phyloP scores from a whole-genome alignment of 2,329 filamentous ascomycete genomes.

The Neonectria punicea region DNA sequence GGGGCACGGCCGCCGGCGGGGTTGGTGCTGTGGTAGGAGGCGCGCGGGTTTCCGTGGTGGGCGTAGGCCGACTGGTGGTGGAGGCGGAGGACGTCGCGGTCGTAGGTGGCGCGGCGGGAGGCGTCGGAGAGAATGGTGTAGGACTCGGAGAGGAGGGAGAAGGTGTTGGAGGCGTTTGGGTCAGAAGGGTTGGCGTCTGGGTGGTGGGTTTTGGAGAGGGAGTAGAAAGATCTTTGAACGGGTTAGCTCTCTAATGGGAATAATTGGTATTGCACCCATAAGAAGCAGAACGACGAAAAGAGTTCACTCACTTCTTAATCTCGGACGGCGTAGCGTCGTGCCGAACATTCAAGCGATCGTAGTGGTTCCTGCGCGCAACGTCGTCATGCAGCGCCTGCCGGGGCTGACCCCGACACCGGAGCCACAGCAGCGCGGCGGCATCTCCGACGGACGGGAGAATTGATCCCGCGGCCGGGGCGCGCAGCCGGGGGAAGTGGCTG shows the following conservation, averaged over 20 bases:
- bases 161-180: slow-evolving; percentile 76
- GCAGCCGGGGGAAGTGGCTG: slow-evolving; percentile 30
- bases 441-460: slow-evolving; percentile 36
- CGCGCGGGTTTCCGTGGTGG: slow-evolving; percentile 47
- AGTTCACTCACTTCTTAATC: slow-evolving; percentile 79
- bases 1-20: slow-evolving; percentile 81
- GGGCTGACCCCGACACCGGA: slow-evolving; percentile 37
- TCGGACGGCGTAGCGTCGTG: slow-evolving; percentile 76
- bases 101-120: slow-evolving; percentile 82
- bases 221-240: slow-evolving; percentile 77
- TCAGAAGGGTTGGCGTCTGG: slow-evolving; percentile 89
- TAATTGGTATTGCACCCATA: neutral
- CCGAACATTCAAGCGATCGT: slow-evolving; percentile 81
- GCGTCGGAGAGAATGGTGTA: slow-evolving; percentile 80
- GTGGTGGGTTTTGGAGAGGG: slow-evolving; percentile 90
- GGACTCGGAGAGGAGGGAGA: slow-evolving; percentile 85
- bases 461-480: slow-evolving; percentile 30
- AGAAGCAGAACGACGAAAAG: neutral
- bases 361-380: slow-evolving; percentile 69
- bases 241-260: neutral
- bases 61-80: slow-evolving; percentile 46
- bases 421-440: slow-evolving; percentile 22
- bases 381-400: slow-evolving; percentile 33
- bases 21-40: slow-evolving; percentile 67
- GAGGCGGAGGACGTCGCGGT: slow-evolving; percentile 71